Base-by-base conservation (phyloP, 805 yeast genomes). In the Candida dajiaensis region DNA sequence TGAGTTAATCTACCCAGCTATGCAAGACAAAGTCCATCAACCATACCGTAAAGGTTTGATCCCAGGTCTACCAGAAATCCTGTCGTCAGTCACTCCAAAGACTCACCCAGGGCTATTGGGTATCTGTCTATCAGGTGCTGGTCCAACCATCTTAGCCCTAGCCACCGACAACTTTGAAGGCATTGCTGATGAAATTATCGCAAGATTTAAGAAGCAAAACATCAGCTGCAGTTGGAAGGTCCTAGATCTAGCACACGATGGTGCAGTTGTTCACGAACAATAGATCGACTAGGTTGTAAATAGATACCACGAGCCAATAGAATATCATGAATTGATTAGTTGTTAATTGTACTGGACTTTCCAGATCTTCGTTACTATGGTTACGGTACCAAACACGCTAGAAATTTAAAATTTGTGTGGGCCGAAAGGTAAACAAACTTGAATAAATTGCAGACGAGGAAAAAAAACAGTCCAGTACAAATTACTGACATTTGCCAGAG, bases 1-100 rank as follows among this genome's bases (percentile, higher is more conserved):
- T 26, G 81, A 81, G 48, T 72, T 90, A 54, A 89, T 94, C 55
- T 89, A 85, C 66, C 85, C 92, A 50, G 88, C 98, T 16, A 94
- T 94, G 98, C 96, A 89, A 69, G 99, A 94, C 67, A 83, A 85
- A 61, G 78, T 94, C 36, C 99, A 94, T 69, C 99, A 94, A 67
- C 97, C 97, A n/a, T 94, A 92, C 75, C 79, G 99, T 62, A 82
- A 89, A 61, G 81, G 83, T 13, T 76, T 92, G 56, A 88, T 94
- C 48, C 99, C 99, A 5, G 99, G 98, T 0, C 75, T 94, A 46
- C 74, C 84, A 11, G 89, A 87, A 51, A 88, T 94, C 42, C 74
- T 94, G 55, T 72, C 80, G 7, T 74, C 85, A 13, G 83, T 94
- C 43, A 87, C 95, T 0, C 96, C 98, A 38, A 74, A 77, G 40